Evolutionary conservation across 2,329 filamentous ascomycete genomes (phyloP), one percentile per base, ranked within the genome.

Genomic region (Arthrobotrys sphaeroides): DNA sequence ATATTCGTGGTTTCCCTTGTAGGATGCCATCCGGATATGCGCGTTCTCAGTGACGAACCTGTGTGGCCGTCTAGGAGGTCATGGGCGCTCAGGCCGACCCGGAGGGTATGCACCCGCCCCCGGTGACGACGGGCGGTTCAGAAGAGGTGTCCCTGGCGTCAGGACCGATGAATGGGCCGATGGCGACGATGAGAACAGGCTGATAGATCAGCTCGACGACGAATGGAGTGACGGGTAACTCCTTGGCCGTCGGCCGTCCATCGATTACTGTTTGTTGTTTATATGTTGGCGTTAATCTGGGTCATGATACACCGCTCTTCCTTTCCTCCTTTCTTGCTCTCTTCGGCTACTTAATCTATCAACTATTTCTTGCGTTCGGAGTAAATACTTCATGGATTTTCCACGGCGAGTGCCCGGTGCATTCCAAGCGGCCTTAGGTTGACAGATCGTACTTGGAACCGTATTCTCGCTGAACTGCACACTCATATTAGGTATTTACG

Each of bases 121-220:
- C 2, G 22, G 55, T 22, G 40, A 59, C 26, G 45, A 66, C n/a
- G 43, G 66, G 9, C 38, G 42, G n/a, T 66, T 77, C 13, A 33
- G 67, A 31, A 49, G 65, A 26, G 36, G 55, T 18, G 22, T 38
- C 33, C 12, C 42, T 5, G 57, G 42, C 13, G 55, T 24, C 20
- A 49, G 64, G 18, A 10, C 42, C 10, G 60, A 62, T 26, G 73
- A 62, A 49, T 77, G 73, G 73, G 38, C 66, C 13, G 73, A 77
- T 38, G 67, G 65, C 3, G 66, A 77, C 16, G 73, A 77, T 26
- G 73, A 77, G 45, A 77, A 77, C 16, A 59, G 73, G 24, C 51
- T 75, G 28, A 77, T 77, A 72, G 73, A 77, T 31, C 73, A 77
- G 42, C 31, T 77, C 12, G 73, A 77, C 12, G 73, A 77, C 20